A percentile compares a stretch with the other conserved stretches of the same genome.
Evolutionary conservation across 805 yeast genomes (phyloP).

Genomic region (Candida multigemmis): DNA sequence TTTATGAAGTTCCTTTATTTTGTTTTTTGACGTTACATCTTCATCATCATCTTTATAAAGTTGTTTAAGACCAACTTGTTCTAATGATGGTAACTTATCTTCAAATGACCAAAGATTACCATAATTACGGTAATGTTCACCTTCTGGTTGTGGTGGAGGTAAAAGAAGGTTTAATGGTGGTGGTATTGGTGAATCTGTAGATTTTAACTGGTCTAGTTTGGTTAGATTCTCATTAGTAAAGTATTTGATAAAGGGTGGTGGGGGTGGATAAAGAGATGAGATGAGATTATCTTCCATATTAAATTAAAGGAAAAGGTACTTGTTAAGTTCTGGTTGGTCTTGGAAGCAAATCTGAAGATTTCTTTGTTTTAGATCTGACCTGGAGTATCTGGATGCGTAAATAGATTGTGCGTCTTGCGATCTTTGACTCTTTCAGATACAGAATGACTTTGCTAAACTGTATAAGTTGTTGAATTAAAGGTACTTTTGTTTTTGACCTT

Average conservation of each 20-base stretch:
- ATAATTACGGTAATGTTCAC: slow-evolving; percentile 69
- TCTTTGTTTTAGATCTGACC: too few species aligned
- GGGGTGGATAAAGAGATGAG: slow-evolving; percentile 85
- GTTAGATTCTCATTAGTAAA: slow-evolving; percentile 65
- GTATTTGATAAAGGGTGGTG: slow-evolving; percentile 73
- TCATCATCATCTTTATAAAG: slow-evolving; percentile 44
- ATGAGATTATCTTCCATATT: slow-evolving; percentile 34
- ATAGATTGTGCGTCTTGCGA: too few species aligned
- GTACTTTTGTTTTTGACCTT: too few species aligned
- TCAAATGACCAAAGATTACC: slow-evolving; percentile 84
- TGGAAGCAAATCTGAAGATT: too few species aligned
- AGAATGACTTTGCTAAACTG: too few species aligned
- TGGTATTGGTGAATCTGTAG: slow-evolving; percentile 9
- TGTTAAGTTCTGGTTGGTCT: too few species aligned
- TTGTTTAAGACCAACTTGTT: slow-evolving; percentile 71
- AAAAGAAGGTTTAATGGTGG: slow-evolving; percentile 47
- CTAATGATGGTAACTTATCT: slow-evolving; percentile 69
- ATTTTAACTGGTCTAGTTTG: slow-evolving; percentile 23
- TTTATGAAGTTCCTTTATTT: slow-evolving; percentile 69
- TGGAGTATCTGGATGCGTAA: too few species aligned
- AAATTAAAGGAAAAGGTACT: too few species aligned
- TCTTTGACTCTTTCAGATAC: too few species aligned
- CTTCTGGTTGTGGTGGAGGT: slow-evolving; percentile 60
- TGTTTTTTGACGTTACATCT: slow-evolving; percentile 27
- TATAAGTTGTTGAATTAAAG: too few species aligned